Evolutionary conservation across 345 rosid species (phyloP).

Genomic region (Murraya paniculata): DNA sequence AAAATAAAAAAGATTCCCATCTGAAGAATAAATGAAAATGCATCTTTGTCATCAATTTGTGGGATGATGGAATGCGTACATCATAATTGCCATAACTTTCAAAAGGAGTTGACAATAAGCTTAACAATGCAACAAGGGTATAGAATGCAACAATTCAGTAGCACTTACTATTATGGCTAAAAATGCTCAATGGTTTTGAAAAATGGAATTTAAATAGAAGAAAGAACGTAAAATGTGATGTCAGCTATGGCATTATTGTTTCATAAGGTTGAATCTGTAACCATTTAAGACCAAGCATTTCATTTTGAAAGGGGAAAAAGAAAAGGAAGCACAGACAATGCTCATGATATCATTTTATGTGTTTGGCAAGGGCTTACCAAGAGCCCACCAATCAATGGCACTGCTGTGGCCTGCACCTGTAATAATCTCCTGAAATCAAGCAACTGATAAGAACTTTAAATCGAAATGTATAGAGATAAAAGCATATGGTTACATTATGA

Average conservation of each 20-base stretch:
- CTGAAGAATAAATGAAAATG: neutral
- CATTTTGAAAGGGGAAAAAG: neutral
- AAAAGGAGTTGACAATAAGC: neutral
- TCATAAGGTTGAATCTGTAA: neutral
- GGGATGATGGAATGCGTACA: neutral
- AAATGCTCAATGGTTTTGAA: neutral
- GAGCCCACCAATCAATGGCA: constrained; percentile 96
- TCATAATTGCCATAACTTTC: neutral
- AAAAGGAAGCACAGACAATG: neutral
- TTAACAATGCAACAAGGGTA: neutral
- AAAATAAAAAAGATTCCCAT: neutral
- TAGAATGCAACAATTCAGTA: neutral
- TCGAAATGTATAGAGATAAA: neutral
- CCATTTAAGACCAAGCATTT: neutral
- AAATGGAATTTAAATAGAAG: neutral
- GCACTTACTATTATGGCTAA: neutral
- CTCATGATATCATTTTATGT: neutral
- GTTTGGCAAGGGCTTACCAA: constrained; percentile 52
- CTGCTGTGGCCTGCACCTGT: constrained; percentile 90
- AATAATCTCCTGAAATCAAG: constrained; percentile 73
- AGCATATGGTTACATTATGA: neutral
- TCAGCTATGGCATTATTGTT: neutral
- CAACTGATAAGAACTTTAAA: constrained; percentile 13
- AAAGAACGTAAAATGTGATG: neutral
- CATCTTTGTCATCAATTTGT: neutral